Base-by-base conservation (phyloP, 805 yeast species). In the Metschnikowia vanudenii region DNA sequence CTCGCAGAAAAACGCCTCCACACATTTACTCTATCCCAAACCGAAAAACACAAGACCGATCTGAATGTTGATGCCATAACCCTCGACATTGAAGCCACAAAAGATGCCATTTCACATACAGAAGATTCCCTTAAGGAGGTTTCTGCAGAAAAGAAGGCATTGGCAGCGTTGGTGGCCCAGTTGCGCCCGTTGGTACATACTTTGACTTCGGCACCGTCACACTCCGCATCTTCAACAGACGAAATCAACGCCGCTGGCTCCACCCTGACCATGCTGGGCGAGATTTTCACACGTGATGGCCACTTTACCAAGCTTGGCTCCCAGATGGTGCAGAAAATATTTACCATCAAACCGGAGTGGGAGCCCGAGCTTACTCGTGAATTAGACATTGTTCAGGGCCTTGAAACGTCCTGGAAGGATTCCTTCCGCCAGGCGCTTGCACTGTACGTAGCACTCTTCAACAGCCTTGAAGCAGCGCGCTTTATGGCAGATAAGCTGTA, bases 301-400 rank as follows among this genome's bases (percentile, higher is more conserved):
- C 45, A 57, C 1, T 47, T 72, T 17, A 58, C 60, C 18, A 54
- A 52, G 19, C 52, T 51, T 8, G 65, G 67, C 2, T 38, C 55
- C n/a, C 73, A 66, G 9, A 41, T 59, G 0, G 41, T 69, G 8
- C 46, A 52, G 14, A 54, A 59, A 30, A 54, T 71, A 3, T 57
- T 56, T 36, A 47, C 49, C 20, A 43, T 66, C n/a, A 53, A 50
- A 36, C 75, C 75, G 10, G 59, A 61, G 4, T 71, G 76, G 76
- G 58, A 58, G 33, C 51, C 50, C 12, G 70, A 68, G 17, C 53
- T 71, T 16, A 39, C 50, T 42, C 54, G 54, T 7, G 73, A 67
- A 40, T 48, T 66, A 10, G 62, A 56, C 9, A 33, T 45, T 33
- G 54, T 58, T 40, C 56, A 56, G 30, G 58, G 60, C 18, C 46